Evolutionary conservation across 1,284 basidiomycete species (phyloP).

Genomic region (Tilletia setariae): DNA sequence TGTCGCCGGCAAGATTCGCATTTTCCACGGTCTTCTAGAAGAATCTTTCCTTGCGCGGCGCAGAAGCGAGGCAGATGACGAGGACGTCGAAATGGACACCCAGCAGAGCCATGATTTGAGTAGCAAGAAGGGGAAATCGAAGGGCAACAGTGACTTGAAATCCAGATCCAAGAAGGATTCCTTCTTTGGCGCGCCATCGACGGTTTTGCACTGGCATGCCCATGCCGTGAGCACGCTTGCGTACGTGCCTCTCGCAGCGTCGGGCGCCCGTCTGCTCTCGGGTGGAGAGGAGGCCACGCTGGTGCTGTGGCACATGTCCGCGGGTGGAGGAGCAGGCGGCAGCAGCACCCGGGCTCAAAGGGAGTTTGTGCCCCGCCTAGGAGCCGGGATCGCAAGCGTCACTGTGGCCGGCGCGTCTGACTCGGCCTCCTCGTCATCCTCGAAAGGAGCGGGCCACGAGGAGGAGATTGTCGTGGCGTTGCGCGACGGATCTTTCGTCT

Average conservation of each 20-base stretch:
- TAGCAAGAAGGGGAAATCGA: not conserved
- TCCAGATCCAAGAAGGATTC: not conserved
- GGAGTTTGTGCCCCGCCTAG: slow-evolving; percentile 81
- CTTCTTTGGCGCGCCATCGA: slow-evolving; percentile 64
- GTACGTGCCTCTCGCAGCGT: slow-evolving; percentile 66
- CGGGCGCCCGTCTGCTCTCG: slow-evolving; percentile 87
- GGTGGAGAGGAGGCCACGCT: slow-evolving; percentile 94
- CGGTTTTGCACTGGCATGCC: slow-evolving; percentile 92
- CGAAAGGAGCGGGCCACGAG: slow-evolving; percentile 55
- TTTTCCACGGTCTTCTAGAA: slow-evolving; percentile 51
- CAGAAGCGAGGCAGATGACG: not conserved
- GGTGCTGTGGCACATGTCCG: slow-evolving; percentile 72
- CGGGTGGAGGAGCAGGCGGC: slow-evolving; percentile 19
- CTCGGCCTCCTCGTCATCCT: slow-evolving; percentile 14
- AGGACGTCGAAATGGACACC: not conserved
- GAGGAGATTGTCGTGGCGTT: slow-evolving; percentile 84
- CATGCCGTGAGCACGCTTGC: slow-evolving; percentile 85
- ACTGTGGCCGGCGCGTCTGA: slow-evolving; percentile 62
- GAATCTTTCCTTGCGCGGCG: slow-evolving; percentile 7
- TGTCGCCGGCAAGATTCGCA: slow-evolving; percentile 72
- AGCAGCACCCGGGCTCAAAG: slow-evolving; percentile 58
- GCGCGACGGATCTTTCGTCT: slow-evolving; percentile 75
- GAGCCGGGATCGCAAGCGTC: slow-evolving; percentile 68
- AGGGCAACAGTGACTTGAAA: not conserved
- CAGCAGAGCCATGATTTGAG: not conserved